Evolutionary conservation across 192 early-diverging fungal species (phyloP), one percentile per base, ranked within the genome.

Genomic region (Mortierella alpina): DNA sequence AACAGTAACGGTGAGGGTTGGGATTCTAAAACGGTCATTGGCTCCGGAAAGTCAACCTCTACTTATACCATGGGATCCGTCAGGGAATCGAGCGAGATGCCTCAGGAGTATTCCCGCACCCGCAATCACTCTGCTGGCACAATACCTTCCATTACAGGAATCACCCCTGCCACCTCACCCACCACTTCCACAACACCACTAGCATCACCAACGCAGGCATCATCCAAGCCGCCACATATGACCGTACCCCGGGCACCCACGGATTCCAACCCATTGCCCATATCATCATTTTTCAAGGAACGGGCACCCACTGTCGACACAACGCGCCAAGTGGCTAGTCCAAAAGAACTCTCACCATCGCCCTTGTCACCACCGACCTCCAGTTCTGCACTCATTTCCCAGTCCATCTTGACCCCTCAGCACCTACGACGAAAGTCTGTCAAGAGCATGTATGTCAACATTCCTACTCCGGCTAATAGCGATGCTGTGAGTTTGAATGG

Each of bases 381-480:
- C 1, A 15, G 12, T 7, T 12, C 45, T 5, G 22, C 46, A 13
- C 14, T 66, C 14, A 50, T 15, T 57, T 64, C 75, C 5, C 67
- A 63, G 7, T 22, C 67, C 22, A 69, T 59, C 41, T 44, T 66
- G 56, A 78, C 56, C 1, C 68, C 63, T 5, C 75, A 66, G 5
- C 75, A 78, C 60, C 31, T 78, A 1, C 67, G 75, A 2, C 68
- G 75, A 41, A 78, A 78, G 62, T 78, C 75, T 15, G 68, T 78
- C 63, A 78, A 78, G 46, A 78, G 75, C 46, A 78, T 78, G 75
- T 78, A 78, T 20, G 75, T 78, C 63, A 78, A 78, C 17, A 66
- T 78, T 49, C 75, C 75, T 2, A 78, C 61, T 8, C 75, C 75
- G 11, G 15, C 51, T 3, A 55, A 59, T 48, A 55, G 15, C 12